Base-by-base conservation (phyloP, 371 early-diverging fungal genomes). In the Syncephalastrum monosporum region DNA sequence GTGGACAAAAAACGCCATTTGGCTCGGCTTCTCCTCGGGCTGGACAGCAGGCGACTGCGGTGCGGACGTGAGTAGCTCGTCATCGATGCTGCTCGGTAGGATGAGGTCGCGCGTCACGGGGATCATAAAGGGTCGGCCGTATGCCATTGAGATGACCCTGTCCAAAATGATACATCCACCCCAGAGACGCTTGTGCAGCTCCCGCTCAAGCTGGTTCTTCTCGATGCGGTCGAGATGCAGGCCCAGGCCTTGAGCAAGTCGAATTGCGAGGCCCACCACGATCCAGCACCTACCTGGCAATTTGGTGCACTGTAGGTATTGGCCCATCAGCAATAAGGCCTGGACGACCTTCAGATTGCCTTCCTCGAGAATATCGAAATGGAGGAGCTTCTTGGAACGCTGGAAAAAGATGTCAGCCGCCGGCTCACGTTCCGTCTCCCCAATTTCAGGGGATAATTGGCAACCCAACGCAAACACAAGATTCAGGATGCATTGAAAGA, bases 401-500 rank as follows among this genome's bases (percentile, higher is more conserved):
- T 67, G 67, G 41, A 67, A 67, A 38, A 67, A 67, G 25, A 67
- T 53, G 48, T 67, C 67, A 0, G 67, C 59, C 5, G 59, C 53
- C 6, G 59, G 38, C 19, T 67, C 67, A 3, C 67, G 56, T 44
- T 67, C 67, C 3, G 17, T 55, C 43, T 61, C 59, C 24, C 46
- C 55, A n/a, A 63, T 67, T 25, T 67, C 67, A 1, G 67, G 67
- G 23, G 67, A 67, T 15, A 67, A 43, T 24, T 63, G 67, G 38
- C 67, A 67, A 3, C 67, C 67, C 27, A 67, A 33, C 16, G 67
- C 60, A 63, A 67, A 67, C 24, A 67, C 67, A 14, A 67, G 52
- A 33, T 67, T 67, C 15, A 67, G 53, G 41, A 63, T 62, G 44
- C 67, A 67, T 25, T 67, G 67, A 29, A 67, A 67, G 29, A 67